Evolutionary conservation across 1,139 yeast species (phyloP), one percentile per base, ranked within the genome.

Genomic region (Yarrowia galli): DNA sequence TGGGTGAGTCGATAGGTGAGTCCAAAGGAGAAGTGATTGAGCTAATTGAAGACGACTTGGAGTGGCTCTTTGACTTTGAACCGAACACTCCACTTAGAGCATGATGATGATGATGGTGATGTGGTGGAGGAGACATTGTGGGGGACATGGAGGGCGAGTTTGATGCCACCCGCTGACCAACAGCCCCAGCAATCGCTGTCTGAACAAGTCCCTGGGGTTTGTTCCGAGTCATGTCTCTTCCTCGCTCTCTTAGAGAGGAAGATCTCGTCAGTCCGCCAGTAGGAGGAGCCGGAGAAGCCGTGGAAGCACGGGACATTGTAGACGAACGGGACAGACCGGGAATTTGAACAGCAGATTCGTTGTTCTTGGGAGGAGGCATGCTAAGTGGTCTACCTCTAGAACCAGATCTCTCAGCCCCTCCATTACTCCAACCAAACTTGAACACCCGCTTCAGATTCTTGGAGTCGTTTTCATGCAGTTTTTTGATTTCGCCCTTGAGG

Each of bases 331-430:
- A 16, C 45, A 53, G 16, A 9, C 58, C 58, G 15, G 58, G 58
- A 9, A 53, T 38, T 7, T 38, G 43, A 2, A 53, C 45, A 2
- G 45, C n/a, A 4, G 54, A 3, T 2, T 53, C 46, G 13, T 18
- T 25, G 46, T 40, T 25, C 10, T 43, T 42, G 15, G 64, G 64
- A 20, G 64, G 64, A 18, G 64, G 64, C 64, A 58, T 58, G n/a
- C 51, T 42, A 13, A 58, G 51, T 8, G 64, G 64, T 20, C 64
- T 18, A 25, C 61, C 61, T 22, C 60, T 20, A 2, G 48, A 42
- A 8, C 63, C 64, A 0, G 28, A n/a, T 56, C 63, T 22, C 22
- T 42, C 64, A 4, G 42, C 16, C 2, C 51, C 42, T 4, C 64
- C 51, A 10, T 43, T 28, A n/a, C 42, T 43, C 64, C 64, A 58